Base-by-base conservation (phyloP, 148 eudicot species). In the Dianthus caryophyllus region DNA sequence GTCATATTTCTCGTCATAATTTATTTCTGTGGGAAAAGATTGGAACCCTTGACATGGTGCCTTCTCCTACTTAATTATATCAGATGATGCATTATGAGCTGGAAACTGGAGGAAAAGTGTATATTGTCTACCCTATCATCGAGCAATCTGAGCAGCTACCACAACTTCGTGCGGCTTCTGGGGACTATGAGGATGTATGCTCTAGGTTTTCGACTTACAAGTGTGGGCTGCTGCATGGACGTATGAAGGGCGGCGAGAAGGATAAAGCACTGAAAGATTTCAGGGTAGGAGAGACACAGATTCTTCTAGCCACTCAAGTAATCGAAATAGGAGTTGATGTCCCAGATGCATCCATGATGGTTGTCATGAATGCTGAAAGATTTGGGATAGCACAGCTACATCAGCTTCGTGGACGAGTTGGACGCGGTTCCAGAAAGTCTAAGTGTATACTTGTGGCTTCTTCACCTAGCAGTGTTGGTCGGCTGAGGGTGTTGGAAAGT, bases 341-440 rank as follows among this genome's bases (percentile, higher is more conserved):
- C 24, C 96, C 99, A 14, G 99, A 94, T 78, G 99, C 99, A 66
- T 90, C 99, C 47, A 84, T 90, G 97, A 94, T 94, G 96, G 90
- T 94, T 67, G 99, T 94, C 20, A 85, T 87, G 92, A 94, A 94
- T 76, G 88, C 97, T 21, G 99, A 94, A 75, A 88, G 99, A 78
- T 90, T 94, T 49, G 99, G 99, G 55, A 84, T 88, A 44, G 99
- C 99, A 67, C 99, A 94, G 68, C 80, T 94, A 17, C 99, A 94
- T 82, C 99, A 94, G 73, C 90, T 94, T 49, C 78, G 97, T 64
- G 99, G 99, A 21, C 83, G 99, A 46, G 99, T 94, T 27, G 99
- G 99, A 22, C 85, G 99, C 24, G 97, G 99, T 72, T 66, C 68
- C 30, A 79, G 89, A 76, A 88, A 90, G 77, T 94, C 99, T 17